phyloP scores from a whole-genome alignment of 305 asterid genomes.

The Caryopteris hybrid region DNA sequence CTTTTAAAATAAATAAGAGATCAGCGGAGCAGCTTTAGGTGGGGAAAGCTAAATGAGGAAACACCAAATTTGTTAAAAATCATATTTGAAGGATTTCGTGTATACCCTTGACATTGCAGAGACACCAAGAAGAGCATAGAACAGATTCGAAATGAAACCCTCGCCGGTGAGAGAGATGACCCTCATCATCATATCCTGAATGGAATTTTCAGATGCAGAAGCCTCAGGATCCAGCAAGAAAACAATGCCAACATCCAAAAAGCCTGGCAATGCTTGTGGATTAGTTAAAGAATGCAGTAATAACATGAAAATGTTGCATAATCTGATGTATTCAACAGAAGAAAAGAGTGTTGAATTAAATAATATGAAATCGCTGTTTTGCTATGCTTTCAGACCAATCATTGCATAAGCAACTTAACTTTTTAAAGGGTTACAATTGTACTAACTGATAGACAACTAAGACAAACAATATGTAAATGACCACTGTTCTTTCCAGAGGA shows the following conservation, averaged over 20 bases:
- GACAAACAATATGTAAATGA: slow-evolving; percentile 7
- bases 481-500: not conserved
- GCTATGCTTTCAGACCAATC: slow-evolving; percentile 3
- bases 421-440: too few species aligned
- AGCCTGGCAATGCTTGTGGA: slow-evolving; percentile 42
- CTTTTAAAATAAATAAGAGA: slow-evolving; percentile 2
- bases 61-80: not conserved
- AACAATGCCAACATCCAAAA: slow-evolving; percentile 64
- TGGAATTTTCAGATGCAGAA: slow-evolving; percentile 45
- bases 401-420: not conserved
- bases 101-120: slow-evolving; percentile 95
- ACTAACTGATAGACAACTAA: too few species aligned
- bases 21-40: slow-evolving; percentile 5
- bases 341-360: slow-evolving; percentile 3
- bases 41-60: not conserved
- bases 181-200: slow-evolving; percentile 60
- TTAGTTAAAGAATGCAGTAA: slow-evolving; percentile 12
- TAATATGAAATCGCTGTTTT: not conserved
- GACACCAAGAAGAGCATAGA: slow-evolving; percentile 88
- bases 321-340: not conserved
- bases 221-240: slow-evolving; percentile 54
- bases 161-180: slow-evolving; percentile 72
- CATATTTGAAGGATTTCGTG: slow-evolving; percentile 24
- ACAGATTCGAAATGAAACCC: slow-evolving; percentile 72
- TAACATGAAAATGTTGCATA: not conserved